Evolutionary conservation across 441 rosid genomes (phyloP), one percentile per base, ranked within the genome.

Genomic region (Kokia cookei): DNA sequence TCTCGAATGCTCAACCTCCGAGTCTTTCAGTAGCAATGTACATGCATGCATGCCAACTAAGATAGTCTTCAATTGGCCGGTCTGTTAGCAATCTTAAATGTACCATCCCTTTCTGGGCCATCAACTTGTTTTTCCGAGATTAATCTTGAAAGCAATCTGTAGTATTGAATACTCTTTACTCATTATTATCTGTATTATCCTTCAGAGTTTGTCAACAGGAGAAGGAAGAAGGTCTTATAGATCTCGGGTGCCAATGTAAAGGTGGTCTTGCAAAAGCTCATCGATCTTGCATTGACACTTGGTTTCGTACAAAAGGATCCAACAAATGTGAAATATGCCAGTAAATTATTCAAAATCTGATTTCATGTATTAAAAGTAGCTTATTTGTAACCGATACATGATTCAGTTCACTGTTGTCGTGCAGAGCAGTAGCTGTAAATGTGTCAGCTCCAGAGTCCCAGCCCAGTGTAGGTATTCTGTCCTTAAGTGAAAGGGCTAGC

Each of bases 291-390:
- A 90, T 94, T 65, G 91, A 88, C 75, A 84, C 93, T 71, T 94
- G 98, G 97, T 94, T 94, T 75, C 86, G 79, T 45, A 83, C 93
- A 32, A 92, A 82, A 83, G 96, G 97, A 72, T 88, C 97, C 63
- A 94, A 92, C 83, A 89, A 79, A 75, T 94, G 98, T n/a, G 93
- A 94, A 83, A 94, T 94, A 71, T 94, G 98, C 89, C 92, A 86
- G 96, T 91, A 83, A 88, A 83, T 67, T 54, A 57, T 82, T 48
- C 27, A 24, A 12, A 48, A 53, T 47, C 43, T 51, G 43, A 29
- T 54, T 24, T 70, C 47, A 14, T 47, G 2, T 37, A 12, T 2
- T 26, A 11, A 65, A 58, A 26, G 59, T 59, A 3, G 70, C 27
- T 42, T 15, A n/a, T 12, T 4, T 53, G 1, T 71, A 48, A 13